Conservation (phyloP, 192 early-diverging fungal genomes). For the Mortierella claussenii region DNA sequence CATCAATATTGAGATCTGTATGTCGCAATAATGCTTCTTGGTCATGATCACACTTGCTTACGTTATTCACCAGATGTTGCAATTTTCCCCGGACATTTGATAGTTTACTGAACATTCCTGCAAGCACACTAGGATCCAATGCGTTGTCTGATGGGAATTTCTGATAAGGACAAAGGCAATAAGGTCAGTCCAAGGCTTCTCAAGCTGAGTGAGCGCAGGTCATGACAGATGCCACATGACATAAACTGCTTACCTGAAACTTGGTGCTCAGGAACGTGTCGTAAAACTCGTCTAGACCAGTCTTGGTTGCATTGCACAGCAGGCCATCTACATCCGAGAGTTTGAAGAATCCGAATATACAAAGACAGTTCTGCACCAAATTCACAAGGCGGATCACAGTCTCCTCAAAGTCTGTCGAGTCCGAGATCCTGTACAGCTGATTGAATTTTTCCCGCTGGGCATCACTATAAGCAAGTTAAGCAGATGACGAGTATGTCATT, state of each 20-base stretch:
- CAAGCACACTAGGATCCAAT: conserved; percentile 61
- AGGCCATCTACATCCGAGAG: conserved; percentile 60
- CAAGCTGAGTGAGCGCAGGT: too few relatives aligned
- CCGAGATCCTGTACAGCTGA: conserved; percentile 59
- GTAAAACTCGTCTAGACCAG: conserved; percentile 56
- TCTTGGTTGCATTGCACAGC: conserved; percentile 58
- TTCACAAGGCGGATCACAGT: conserved; percentile 59
- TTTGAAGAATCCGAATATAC: conserved; percentile 54
- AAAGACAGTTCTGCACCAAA: conserved; percentile 57
- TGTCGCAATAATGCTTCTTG: too few relatives aligned
- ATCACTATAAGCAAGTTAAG: conserved; percentile 42
- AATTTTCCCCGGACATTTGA: conserved; percentile 58
- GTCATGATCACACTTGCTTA: conserved; percentile 31
- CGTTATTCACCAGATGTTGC: conserved; percentile 57
- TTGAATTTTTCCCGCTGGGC: conserved; percentile 65
- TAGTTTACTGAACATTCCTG: conserved; percentile 60
- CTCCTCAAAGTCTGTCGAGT: conserved; percentile 56
- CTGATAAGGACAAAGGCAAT: background rate
- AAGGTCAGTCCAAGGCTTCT: too few relatives aligned
- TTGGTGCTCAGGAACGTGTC: conserved; percentile 46
- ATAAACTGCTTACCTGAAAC: conserved; percentile 49
- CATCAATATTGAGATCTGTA: too few relatives aligned
- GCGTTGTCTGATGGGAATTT: conserved; percentile 45
- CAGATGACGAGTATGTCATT: background rate
- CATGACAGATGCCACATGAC: too few relatives aligned